Percentiles rank a stretch among this genome's conserved stretches.
Evolutionary conservation across 1,284 basidiomycete species (phyloP).

Genomic region (Ganoderma lingzhi): DNA sequence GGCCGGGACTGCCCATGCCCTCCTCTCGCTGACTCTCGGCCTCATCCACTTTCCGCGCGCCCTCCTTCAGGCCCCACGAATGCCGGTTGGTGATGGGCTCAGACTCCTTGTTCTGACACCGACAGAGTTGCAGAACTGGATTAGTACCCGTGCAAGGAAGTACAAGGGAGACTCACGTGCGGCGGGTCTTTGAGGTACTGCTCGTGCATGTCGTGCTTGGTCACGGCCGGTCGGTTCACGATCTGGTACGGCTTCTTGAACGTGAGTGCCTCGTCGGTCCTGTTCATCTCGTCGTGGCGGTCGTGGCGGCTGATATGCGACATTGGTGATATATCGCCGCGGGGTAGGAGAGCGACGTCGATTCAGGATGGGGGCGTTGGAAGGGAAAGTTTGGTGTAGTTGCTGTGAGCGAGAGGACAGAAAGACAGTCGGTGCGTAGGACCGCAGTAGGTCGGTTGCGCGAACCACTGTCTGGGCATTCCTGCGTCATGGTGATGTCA

Average conservation of each 20-base stretch:
- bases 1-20: slow-evolving; percentile 30
- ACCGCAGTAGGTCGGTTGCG: background rate
- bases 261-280: slow-evolving; percentile 32
- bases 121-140: background rate
- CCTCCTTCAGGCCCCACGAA: slow-evolving; percentile 29
- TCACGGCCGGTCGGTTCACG: slow-evolving; percentile 40
- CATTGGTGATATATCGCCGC: slow-evolving; percentile 13
- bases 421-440: background rate
- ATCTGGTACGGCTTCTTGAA: slow-evolving; percentile 44
- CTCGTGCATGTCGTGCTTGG: slow-evolving; percentile 44
- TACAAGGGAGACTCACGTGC: slow-evolving; percentile 32
- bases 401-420: background rate
- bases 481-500: slow-evolving; percentile 35
- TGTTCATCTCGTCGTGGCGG: slow-evolving; percentile 24
- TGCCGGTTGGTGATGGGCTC: slow-evolving; percentile 22
- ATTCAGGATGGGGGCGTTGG: background rate
- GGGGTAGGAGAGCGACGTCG: background rate
- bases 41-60: slow-evolving; percentile 26
- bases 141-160: background rate
- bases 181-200: slow-evolving; percentile 45
- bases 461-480: background rate
- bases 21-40: slow-evolving; percentile 32
- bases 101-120: slow-evolving; percentile 22
- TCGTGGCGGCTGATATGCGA: slow-evolving; percentile 28
- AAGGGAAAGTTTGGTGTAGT: background rate